These are phyloP conservation scores for Leptodontidium sp. DNA, from an alignment of 2,329 filamentous ascomycete species.

Conservation along the genomic window DNA sequence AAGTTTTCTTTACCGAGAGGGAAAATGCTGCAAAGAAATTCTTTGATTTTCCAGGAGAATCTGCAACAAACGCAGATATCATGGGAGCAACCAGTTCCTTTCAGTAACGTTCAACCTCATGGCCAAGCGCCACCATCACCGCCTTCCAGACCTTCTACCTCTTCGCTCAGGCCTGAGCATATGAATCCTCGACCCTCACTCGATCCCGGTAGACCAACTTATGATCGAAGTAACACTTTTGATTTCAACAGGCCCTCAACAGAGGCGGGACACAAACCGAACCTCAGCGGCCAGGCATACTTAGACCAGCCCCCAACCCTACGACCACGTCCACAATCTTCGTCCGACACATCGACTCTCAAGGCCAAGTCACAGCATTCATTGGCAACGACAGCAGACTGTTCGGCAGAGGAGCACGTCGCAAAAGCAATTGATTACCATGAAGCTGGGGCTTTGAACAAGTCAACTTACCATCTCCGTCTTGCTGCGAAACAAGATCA, in stretches of 20 bases:
- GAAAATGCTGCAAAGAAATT: slow-evolving; percentile 76
- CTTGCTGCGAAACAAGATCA: slow-evolving; percentile 86
- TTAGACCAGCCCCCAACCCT: slow-evolving; percentile 49
- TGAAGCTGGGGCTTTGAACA: slow-evolving; percentile 84
- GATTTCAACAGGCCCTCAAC: slow-evolving; percentile 56
- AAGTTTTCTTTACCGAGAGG: slow-evolving; percentile 86
- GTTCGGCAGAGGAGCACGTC: slow-evolving; percentile 87
- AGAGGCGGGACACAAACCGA: slow-evolving; percentile 59
- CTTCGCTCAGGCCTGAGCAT: slow-evolving; percentile 48
- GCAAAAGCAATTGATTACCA: slow-evolving; percentile 90
- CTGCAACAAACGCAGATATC: slow-evolving; percentile 62
- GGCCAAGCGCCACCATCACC: slow-evolving; percentile 66
- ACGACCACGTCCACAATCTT: slow-evolving; percentile 44
- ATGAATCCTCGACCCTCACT: slow-evolving; percentile 54
- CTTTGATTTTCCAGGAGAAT: slow-evolving; percentile 63
- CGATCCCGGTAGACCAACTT: slow-evolving; percentile 56
- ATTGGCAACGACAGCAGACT: slow-evolving; percentile 66
- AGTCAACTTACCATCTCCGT: slow-evolving; percentile 95
- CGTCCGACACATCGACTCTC: slow-evolving; percentile 45
- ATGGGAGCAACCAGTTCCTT: slow-evolving; percentile 65
- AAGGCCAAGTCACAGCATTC: slow-evolving; percentile 58
- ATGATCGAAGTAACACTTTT: slow-evolving; percentile 59
- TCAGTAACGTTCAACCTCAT: slow-evolving; percentile 54
- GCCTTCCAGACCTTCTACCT: slow-evolving; percentile 66
- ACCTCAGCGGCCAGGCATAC: slow-evolving; percentile 52